Percentiles rank a stretch among this genome's conserved stretches.
Evolutionary conservation across 208 protist species (phyloP).

Genomic region (Leishmania tropica): DNA sequence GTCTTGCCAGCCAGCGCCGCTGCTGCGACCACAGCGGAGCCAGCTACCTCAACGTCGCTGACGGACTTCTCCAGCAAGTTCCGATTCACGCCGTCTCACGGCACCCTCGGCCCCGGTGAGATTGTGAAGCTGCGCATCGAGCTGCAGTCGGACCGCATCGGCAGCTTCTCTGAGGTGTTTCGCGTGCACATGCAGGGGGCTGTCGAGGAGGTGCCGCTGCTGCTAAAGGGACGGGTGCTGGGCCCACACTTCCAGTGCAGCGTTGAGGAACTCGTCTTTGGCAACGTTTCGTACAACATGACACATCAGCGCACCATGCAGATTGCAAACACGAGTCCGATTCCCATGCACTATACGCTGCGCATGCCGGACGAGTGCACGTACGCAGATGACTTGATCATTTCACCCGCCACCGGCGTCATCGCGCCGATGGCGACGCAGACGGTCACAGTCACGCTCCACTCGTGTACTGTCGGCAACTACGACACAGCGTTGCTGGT

Average conservation of each 20-base stretch:
- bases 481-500: constrained; percentile 89
- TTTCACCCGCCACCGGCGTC: constrained; percentile 68
- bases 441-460: constrained; percentile 77
- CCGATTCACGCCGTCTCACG: constrained; percentile 74
- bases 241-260: constrained; percentile 95
- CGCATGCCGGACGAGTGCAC: constrained; percentile 67
- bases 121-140: constrained; percentile 64
- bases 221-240: constrained; percentile 90
- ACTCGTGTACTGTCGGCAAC: constrained; percentile 76
- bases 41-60: background rate
- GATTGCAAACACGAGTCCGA: constrained; percentile 94
- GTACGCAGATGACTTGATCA: constrained; percentile 65
- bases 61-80: constrained; percentile 58
- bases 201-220: constrained; percentile 72
- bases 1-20: background rate
- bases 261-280: constrained; percentile 91
- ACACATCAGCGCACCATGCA: constrained; percentile 65
- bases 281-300: constrained; percentile 94
- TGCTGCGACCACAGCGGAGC: background rate
- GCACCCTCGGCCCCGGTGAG: constrained; percentile 74
- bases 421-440: constrained; percentile 66
- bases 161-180: constrained; percentile 91
- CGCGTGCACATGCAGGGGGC: constrained; percentile 86
- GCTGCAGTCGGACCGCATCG: constrained; percentile 89
- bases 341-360: constrained; percentile 92